Evolutionary conservation across 2,329 filamentous ascomycete species (phyloP).

Genomic region (Claviceps maximensis): DNA sequence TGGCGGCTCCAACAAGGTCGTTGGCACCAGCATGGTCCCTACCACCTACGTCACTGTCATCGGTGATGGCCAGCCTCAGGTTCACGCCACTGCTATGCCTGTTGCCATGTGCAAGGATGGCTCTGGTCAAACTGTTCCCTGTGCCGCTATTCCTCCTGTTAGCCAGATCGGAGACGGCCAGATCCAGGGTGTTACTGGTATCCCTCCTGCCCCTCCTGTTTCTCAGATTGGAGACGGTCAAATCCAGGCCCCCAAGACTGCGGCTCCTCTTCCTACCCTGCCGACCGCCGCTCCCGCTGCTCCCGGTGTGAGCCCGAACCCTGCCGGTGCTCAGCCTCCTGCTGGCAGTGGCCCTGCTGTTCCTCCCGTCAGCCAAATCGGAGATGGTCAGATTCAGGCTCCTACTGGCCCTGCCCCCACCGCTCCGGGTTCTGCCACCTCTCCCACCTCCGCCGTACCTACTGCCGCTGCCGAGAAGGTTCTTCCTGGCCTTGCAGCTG

Average conservation of each 20-base stretch:
- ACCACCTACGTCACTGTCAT: slow-evolving; percentile 37
- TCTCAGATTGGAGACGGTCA: slow-evolving; percentile 27
- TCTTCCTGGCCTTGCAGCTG: slow-evolving; percentile 5
- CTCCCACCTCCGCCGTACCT: slow-evolving; percentile 16
- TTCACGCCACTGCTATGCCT: slow-evolving; percentile 28
- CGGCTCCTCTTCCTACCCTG: slow-evolving; percentile 7
- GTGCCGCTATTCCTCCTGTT: slow-evolving; percentile 21
- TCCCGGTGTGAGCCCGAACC: too few species aligned
- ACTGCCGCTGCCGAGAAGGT: slow-evolving; percentile 6
- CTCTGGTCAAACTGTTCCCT: slow-evolving; percentile 33
- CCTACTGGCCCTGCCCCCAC: slow-evolving; percentile 12
- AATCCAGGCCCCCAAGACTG: slow-evolving; percentile 8
- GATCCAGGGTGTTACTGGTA: slow-evolving; percentile 12
- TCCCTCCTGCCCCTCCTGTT: slow-evolving; percentile 19
- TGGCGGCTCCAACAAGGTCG: slow-evolving; percentile 21
- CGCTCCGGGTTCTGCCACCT: slow-evolving; percentile 23
- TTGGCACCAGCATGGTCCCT: slow-evolving; percentile 32
- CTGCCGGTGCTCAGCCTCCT: too few species aligned
- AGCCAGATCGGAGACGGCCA: slow-evolving; percentile 20
- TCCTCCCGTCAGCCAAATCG: slow-evolving; percentile 27
- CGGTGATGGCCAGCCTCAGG: slow-evolving; percentile 36
- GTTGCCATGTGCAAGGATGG: slow-evolving; percentile 38
- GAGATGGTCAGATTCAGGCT: slow-evolving; percentile 34
- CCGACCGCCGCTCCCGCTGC: slow-evolving; percentile 21
- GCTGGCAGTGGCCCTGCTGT: slow-evolving; percentile 28